Base-by-base conservation (phyloP, 2,329 filamentous ascomycete genomes). In the Apiospora aurea region DNA sequence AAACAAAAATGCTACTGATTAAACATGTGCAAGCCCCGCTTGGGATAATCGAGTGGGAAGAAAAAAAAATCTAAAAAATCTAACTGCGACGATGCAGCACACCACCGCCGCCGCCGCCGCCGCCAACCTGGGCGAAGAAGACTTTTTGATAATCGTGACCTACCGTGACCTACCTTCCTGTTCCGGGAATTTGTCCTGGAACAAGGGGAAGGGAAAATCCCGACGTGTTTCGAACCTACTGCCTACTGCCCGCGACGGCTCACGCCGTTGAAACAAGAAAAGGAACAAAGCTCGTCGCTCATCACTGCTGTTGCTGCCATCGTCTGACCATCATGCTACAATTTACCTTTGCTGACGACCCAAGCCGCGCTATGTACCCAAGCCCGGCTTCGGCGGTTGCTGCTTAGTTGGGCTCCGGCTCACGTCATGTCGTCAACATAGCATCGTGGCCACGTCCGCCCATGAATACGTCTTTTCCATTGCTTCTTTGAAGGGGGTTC, bases 21-120 rank as follows among this genome's bases (percentile, higher is more conserved):
- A 64, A 64, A 64, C 57, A 41, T 41, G 53, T 61, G 53, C 53
- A 61, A 38, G 29, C 53, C 53, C 53, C 53, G 53, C 53, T 61
- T 61, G 29, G 53, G 16, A 61, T 53, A 26, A 29, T 29, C 26
- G 26, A 29, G 26, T 29, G n/a, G n/a, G n/a, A n/a, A n/a, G n/a
- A n/a, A n/a, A 29, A 7, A 16, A 26, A 16, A 21, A 61, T 4
- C 3, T 1, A 16, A 26, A 29, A n/a, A 61, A 11, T 7, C 26
- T 4, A 41, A 41, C n/a, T 21, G 49, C 57, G 21, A 64, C 21
- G 10, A 64, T 64, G 34, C 18, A n/a, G 26, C 26, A 29, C 26
- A 29, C 26, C 53, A 61, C 21, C 47, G 7, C n/a, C 21, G 21
- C 8, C 47, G 7, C n/a, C 21, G 21, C 8, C 46, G n/a, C 49